phyloP scores from a whole-genome alignment of 164 flowering plant genomes.

The Magnolia changhungtana region DNA sequence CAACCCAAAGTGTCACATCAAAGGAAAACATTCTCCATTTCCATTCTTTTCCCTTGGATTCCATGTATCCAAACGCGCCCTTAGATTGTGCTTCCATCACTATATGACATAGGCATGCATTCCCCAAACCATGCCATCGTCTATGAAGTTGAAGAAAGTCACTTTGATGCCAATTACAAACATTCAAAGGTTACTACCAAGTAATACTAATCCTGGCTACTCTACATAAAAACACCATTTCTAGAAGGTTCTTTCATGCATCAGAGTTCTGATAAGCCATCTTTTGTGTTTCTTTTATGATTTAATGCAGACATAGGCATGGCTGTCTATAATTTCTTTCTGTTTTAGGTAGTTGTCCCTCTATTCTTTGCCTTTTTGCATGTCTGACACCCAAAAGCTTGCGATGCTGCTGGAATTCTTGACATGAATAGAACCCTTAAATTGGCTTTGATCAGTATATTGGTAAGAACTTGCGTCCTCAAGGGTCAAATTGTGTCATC shows the following conservation, averaged over 20 bases:
- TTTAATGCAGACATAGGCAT: not conserved
- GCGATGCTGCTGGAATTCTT: not conserved
- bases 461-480: not conserved
- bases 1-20: too few relatives aligned
- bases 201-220: too few relatives aligned
- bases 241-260: not conserved
- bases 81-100: not conserved
- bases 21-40: too few relatives aligned
- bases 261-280: not conserved
- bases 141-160: not conserved
- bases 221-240: too few relatives aligned
- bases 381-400: not conserved
- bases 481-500: not conserved
- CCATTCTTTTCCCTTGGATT: too few relatives aligned
- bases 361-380: not conserved
- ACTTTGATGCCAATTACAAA: not conserved
- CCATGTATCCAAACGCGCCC: too few relatives aligned
- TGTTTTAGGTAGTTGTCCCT: not conserved
- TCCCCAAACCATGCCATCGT: not conserved
- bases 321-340: not conserved
- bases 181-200: too few relatives aligned
- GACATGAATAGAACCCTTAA: not conserved
- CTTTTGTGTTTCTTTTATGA: not conserved
- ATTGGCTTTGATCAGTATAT: not conserved
- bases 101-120: not conserved